These are phyloP conservation scores for Otatea glauca DNA, from an alignment of 176 grass and related monocot genomes.

Conservation along the genomic window DNA sequence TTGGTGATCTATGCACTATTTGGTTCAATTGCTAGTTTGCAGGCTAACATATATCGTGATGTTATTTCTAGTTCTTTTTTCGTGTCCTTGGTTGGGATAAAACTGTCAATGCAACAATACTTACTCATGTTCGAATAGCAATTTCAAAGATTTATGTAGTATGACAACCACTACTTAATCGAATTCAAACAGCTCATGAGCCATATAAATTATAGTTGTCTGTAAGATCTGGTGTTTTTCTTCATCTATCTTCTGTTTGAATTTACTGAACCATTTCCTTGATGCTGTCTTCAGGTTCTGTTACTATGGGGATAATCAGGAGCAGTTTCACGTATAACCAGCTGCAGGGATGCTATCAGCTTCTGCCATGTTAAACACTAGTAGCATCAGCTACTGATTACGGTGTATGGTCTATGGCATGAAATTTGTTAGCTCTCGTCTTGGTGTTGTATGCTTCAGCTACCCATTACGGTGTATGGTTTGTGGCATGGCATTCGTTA, in stretches of 20 bases:
- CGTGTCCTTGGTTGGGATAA: not conserved
- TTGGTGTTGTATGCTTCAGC: too few relatives aligned
- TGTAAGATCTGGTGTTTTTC: not conserved
- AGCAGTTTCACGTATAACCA: too few relatives aligned
- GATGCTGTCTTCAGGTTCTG: constrained; percentile 14
- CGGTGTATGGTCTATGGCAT: too few relatives aligned
- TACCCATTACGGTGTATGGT: not conserved
- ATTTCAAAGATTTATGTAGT: not conserved
- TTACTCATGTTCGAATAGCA: not conserved
- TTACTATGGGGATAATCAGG: too few relatives aligned
- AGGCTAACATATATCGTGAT: not conserved
- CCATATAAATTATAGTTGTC: not conserved
- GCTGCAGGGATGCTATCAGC: not conserved
- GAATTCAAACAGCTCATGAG: not conserved
- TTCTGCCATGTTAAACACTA: not conserved
- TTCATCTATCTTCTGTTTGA: not conserved
- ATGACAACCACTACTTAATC: not conserved
- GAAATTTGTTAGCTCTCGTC: too few relatives aligned
- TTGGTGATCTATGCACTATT: not conserved
- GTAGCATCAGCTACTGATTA: not conserved
- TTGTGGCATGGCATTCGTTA: too few relatives aligned
- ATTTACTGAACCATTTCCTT: not conserved
- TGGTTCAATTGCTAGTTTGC: not conserved
- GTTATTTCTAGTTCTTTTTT: not conserved
- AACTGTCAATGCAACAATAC: not conserved